Evolutionary conservation across 257 asterid genomes (phyloP), one percentile per base, ranked within the genome.

Genomic region (Catharanthus roseus): DNA sequence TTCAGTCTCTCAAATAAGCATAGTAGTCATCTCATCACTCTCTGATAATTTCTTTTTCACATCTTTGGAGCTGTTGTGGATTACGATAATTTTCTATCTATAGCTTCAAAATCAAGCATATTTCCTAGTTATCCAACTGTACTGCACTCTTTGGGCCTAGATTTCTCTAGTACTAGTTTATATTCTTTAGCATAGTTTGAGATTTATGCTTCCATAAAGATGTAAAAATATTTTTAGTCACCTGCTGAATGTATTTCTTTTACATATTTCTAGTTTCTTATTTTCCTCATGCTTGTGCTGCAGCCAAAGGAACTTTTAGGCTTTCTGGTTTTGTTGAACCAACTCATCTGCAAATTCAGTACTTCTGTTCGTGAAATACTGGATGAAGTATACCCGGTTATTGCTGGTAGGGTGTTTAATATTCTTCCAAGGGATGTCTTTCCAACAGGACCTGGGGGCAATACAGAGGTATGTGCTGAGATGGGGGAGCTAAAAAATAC

Each of bases 251-350:
- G n/a, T n/a, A n/a, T n/a, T n/a, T n/a, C n/a, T n/a, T n/a, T n/a
- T n/a, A n/a, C n/a, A n/a, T n/a, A n/a, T n/a, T n/a, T n/a, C n/a
- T n/a, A n/a, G 16, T 28, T 19, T 10, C 16, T 44, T 41, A 57
- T 60, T 5, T 10, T 61, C 69, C 33, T 82, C 49, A 36, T 69
- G 64, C 36, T 76, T 73, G 26, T 68, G 8, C 76, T 64, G 87
- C 97, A 95, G 99, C 93, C 97, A 19, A 95, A 86, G 84, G 98
- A 95, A 80, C 81, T 95, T 76, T 88, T 77, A 81, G 96, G 88
- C n/a, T 84, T 95, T 78, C 82, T 91, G 51, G 84, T 91, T 53
- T 83, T 95, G 78, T 86, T 95, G 73, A 91, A 95, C 75, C 97
- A 95, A 86, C 95, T 95, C 53, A 92, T 95, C 78, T 85, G 97